A percentile compares a stretch with the other conserved stretches of the same genome.
These are phyloP conservation scores for Mycena olivaceomarginata DNA, from an alignment of 768 basidiomycete genomes.

Conservation along the genomic window DNA sequence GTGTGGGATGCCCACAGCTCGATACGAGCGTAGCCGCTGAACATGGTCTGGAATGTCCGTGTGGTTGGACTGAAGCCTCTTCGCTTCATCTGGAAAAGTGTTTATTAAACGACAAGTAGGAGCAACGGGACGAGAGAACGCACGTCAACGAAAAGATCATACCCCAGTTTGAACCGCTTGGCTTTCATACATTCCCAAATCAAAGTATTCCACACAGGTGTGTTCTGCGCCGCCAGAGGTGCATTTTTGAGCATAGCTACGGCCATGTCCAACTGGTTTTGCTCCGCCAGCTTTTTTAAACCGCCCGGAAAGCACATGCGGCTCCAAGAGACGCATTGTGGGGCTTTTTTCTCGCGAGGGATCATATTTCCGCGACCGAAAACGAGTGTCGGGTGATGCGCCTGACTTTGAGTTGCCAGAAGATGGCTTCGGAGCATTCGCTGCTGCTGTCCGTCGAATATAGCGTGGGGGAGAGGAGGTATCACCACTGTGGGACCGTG, in stretches of 20 bases:
- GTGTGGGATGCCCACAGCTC: constrained; percentile 75
- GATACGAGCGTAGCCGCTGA: constrained; percentile 78
- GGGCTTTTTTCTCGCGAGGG: constrained; percentile 50
- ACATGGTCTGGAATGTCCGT: constrained; percentile 82
- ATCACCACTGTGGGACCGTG: not conserved
- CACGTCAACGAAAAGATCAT: constrained; percentile 83
- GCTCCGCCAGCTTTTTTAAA: constrained; percentile 77
- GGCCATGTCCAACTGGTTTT: constrained; percentile 77
- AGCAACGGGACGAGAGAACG: constrained; percentile 38
- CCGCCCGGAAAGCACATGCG: constrained; percentile 76
- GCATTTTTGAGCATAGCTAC: constrained; percentile 79
- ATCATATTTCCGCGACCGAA: constrained; percentile 65
- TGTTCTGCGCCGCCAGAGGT: constrained; percentile 85
- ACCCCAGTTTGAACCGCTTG: constrained; percentile 74
- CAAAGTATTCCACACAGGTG: constrained; percentile 87
- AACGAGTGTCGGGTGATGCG: constrained; percentile 53
- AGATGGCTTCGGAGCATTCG: constrained; percentile 25
- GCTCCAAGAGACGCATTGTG: constrained; percentile 70
- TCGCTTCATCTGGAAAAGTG: constrained; percentile 83
- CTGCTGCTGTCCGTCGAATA: constrained; percentile 29
- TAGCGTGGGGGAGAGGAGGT: constrained; percentile 22
- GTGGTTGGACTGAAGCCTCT: constrained; percentile 83
- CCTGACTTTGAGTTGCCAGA: constrained; percentile 36
- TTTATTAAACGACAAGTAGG: constrained; percentile 20
- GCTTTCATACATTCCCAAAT: constrained; percentile 79